A percentile compares a stretch with the other conserved stretches of the same genome.
phyloP scores from a whole-genome alignment of 1,139 yeast genomes.

The Suhomyces panamericanus region DNA sequence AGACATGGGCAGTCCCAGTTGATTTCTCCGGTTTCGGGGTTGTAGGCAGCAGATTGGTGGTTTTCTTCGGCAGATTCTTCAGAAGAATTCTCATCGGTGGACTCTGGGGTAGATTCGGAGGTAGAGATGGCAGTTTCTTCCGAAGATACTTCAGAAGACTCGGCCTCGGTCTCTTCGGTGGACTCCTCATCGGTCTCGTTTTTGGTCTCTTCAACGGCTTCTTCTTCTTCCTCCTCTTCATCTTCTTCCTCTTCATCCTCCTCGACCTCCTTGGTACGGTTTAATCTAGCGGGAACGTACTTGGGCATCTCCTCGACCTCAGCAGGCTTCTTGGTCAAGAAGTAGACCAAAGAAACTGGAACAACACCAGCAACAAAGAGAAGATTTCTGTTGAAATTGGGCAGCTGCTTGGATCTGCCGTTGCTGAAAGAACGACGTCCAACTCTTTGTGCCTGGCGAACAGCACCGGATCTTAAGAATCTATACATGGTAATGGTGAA shows the following conservation, averaged over 20 bases:
- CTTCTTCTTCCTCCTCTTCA: slow-evolving; percentile 14
- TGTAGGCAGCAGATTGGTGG: slow-evolving; percentile 66
- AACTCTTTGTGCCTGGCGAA: slow-evolving; percentile 16
- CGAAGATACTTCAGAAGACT: neutral
- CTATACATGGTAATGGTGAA: slow-evolving; percentile 14
- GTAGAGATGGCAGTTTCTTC: neutral
- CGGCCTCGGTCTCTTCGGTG: slow-evolving; percentile 7
- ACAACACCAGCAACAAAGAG: slow-evolving; percentile 17
- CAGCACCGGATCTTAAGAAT: slow-evolving; percentile 13
- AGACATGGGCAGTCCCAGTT: slow-evolving; percentile 99
- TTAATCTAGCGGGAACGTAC: slow-evolving; percentile 13
- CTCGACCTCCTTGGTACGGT: slow-evolving; percentile 10
- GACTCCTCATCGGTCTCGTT: slow-evolving; percentile 1
- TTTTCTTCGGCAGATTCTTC: slow-evolving; percentile 14
- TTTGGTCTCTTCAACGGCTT: slow-evolving; percentile 9
- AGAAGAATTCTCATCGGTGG: neutral
- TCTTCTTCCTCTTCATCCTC: slow-evolving; percentile 16
- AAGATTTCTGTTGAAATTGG: slow-evolving; percentile 12
- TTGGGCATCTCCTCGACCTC: slow-evolving; percentile 8
- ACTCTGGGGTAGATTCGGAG: neutral
- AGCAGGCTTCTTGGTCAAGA: slow-evolving; percentile 12
- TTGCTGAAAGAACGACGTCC: slow-evolving; percentile 15
- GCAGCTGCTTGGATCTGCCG: slow-evolving; percentile 9
- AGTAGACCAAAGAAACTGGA: slow-evolving; percentile 16
- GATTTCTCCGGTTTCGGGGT: slow-evolving; percentile 98